Conservation (phyloP, 306 rosid species). For the Trifolium pratense region DNA sequence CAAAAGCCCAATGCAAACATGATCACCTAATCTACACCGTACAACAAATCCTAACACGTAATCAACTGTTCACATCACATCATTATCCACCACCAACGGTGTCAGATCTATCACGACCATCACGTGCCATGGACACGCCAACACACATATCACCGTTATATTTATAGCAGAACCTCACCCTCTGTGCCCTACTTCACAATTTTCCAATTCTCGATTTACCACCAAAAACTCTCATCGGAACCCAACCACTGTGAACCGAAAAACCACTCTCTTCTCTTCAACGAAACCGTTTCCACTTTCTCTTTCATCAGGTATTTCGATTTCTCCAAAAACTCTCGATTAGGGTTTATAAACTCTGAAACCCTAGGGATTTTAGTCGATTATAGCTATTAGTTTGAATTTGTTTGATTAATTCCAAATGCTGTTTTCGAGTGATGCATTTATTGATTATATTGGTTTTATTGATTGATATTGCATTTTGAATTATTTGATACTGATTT, state of each 20-base stretch:
- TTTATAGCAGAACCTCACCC: slow-evolving; percentile 32
- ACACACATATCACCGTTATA: slow-evolving; percentile 15
- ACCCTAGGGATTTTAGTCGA: slow-evolving; percentile 48
- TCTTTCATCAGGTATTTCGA: slow-evolving; percentile 41
- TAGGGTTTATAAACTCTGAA: slow-evolving; percentile 52
- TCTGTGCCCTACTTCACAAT: slow-evolving; percentile 39
- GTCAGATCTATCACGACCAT: slow-evolving; percentile 19
- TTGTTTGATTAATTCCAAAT: background rate
- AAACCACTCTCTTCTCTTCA: slow-evolving; percentile 28
- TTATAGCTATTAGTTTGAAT: background rate
- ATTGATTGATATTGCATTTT: slow-evolving; percentile 3
- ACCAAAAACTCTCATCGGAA: slow-evolving; percentile 30
- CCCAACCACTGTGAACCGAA: background rate
- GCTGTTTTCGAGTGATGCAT: background rate
- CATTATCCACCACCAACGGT: slow-evolving; percentile 36
- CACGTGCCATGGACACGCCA: slow-evolving; percentile 28
- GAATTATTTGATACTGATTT: slow-evolving; percentile 8
- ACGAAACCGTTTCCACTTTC: slow-evolving; percentile 33
- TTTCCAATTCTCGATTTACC: slow-evolving; percentile 30
- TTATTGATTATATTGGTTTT: background rate
- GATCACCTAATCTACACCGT: background rate
- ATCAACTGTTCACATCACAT: slow-evolving; percentile 35
- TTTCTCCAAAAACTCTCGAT: background rate
- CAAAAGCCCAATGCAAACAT: slow-evolving; percentile 28
- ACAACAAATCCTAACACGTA: background rate